Base-by-base conservation (phyloP, 768 basidiomycete species). In the Leucosporidium creatinivorum region DNA sequence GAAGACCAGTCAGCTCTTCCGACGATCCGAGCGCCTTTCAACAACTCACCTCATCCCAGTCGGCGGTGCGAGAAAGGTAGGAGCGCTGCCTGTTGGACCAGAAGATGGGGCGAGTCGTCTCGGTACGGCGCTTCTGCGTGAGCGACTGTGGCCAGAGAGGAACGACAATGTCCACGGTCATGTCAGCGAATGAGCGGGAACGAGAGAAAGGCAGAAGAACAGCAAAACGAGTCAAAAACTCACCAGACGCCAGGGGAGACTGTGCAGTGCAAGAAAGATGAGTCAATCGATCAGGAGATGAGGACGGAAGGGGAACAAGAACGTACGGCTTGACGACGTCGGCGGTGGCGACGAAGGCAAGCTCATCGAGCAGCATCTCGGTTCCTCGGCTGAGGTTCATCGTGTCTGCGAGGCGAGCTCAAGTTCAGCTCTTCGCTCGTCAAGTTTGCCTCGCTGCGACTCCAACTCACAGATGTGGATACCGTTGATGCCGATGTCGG, bases 21-120 rank as follows among this genome's bases (percentile, higher is more conserved):
- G 21, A 19, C 7, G 25, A 0, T 21, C n/a, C 30, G 49, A 52
- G 13, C 58, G 30, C 36, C 12, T 3, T 19, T 10, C 21, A n/a
- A 25, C 25, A 3, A 33, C 52, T 52, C 30, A 69, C 64, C 58
- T 76, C 74, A 77, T 99, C 96, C 96, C 96, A 99, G 76, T 96
- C 91, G 77, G 96, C 93, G 19, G 96, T 98, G 62, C 94, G 88
- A 12, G 90, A 90, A 56, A 98, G 82, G 77, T 98, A 98, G 1
- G 93, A 96, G 76, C 93, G 89, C 48, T 92, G 85, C 49, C 94
- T 84, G 80, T 99, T 98, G 18, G 96, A 92, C 93, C 94, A 98
- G 82, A 98, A 98, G 76, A 99, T 98, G 4, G 96, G 96, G 44
- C 96, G 88, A 70, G 94, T 98, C 58, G 85, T 88, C 79, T 99